These are phyloP conservation scores for Madurella mycetomatis DNA, from an alignment of 2,329 filamentous ascomycete genomes.

Conservation along the genomic window DNA sequence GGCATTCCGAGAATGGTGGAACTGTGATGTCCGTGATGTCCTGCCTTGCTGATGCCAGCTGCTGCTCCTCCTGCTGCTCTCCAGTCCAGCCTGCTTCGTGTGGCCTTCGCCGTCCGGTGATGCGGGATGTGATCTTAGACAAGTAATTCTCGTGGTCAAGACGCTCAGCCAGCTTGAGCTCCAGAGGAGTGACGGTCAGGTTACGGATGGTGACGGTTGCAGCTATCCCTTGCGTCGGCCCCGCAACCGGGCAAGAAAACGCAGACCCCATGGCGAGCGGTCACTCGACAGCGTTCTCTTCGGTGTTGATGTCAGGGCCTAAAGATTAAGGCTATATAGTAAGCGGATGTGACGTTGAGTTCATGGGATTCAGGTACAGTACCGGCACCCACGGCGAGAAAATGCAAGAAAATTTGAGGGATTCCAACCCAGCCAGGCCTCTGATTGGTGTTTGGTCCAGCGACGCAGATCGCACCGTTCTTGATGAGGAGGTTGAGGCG, in stretches of 20 bases:
- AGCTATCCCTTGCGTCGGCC: constrained; percentile 2
- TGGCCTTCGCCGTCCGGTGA: constrained; percentile 26
- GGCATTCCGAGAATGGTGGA: constrained; percentile 62
- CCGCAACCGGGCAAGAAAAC: constrained; percentile 7
- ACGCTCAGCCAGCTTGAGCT: constrained; percentile 68
- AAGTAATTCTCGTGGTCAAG: constrained; percentile 53
- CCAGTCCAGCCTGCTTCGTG: constrained; percentile 22
- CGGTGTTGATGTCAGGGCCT: background rate
- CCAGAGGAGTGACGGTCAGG: constrained; percentile 67
- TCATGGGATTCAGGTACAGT: too few relatives aligned
- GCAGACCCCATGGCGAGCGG: constrained; percentile 7
- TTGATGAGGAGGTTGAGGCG: too few relatives aligned
- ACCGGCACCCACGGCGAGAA: too few relatives aligned
- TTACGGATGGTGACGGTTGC: constrained; percentile 69
- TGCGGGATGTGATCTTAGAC: constrained; percentile 38
- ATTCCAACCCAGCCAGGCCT: too few relatives aligned
- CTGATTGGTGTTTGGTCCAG: too few relatives aligned
- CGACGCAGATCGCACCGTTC: too few relatives aligned
- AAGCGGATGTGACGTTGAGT: too few relatives aligned
- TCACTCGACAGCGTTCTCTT: background rate
- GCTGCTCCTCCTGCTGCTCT: constrained; percentile 22
- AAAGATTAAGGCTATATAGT: too few relatives aligned
- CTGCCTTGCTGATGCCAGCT: constrained; percentile 37
- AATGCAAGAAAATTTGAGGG: too few relatives aligned
- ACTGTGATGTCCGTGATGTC: constrained; percentile 57